These are phyloP conservation scores for Cyclotella atomus DNA, from an alignment of 108 stramenopile genomes.

Conservation along the genomic window DNA sequence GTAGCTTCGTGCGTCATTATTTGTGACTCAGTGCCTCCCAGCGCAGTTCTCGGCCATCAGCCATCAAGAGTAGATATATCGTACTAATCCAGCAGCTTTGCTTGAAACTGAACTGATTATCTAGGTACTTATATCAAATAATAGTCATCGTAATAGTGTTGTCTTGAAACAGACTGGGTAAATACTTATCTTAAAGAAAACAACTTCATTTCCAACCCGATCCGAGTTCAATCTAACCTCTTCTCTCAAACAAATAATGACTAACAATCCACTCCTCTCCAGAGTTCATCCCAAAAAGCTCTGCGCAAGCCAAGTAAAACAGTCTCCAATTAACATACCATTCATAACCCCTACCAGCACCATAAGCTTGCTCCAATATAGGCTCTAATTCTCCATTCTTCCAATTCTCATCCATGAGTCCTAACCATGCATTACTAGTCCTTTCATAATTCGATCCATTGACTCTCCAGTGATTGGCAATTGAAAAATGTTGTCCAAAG, in stretches of 20 bases:
- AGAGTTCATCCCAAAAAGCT: conserved; percentile 85
- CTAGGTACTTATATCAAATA: too few species aligned
- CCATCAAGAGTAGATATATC: too few species aligned
- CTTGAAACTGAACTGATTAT: too few species aligned
- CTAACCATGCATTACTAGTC: conserved; percentile 94
- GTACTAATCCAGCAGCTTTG: too few species aligned
- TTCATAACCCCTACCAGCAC: conserved; percentile 72
- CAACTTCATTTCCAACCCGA: too few species aligned
- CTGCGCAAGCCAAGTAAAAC: conserved; percentile 96
- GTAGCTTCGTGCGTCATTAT: too few species aligned
- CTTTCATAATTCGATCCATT: conserved; percentile 92
- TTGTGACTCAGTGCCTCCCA: too few species aligned
- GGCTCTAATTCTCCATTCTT: conserved; percentile 63
- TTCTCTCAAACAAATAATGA: conserved; percentile 82
- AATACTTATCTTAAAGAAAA: too few species aligned
- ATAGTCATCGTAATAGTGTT: too few species aligned
- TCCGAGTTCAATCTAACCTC: conserved; percentile 1
- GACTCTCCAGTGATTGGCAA: conserved; percentile 88
- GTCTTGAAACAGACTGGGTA: too few species aligned
- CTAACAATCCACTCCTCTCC: conserved; percentile 92
- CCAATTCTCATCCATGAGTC: conserved; percentile 84
- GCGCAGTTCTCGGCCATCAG: too few species aligned
- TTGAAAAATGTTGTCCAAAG: conserved; percentile 69
- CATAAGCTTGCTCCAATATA: conserved; percentile 78
- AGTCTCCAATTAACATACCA: conserved; percentile 95